Percentiles rank a stretch among this genome's conserved stretches.
Conservation (phyloP, 176 grass and related monocot genomes). For the Dendrocalamus sinicus region DNA sequence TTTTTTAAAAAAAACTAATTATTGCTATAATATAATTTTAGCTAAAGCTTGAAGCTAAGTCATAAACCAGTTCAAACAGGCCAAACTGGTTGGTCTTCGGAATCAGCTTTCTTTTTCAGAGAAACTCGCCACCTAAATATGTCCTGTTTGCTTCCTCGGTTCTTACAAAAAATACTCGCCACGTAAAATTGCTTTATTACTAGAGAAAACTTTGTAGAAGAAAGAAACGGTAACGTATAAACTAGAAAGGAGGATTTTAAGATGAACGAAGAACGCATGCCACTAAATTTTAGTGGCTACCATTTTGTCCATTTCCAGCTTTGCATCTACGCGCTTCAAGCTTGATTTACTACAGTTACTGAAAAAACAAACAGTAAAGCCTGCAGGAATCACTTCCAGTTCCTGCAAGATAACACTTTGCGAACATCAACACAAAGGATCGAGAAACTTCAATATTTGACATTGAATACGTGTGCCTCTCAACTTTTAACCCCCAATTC, state of each 20-base stretch:
- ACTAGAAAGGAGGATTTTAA: background rate
- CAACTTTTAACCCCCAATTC: too few species aligned
- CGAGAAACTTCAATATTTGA: too few species aligned
- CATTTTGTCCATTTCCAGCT: background rate
- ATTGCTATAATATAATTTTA: too few species aligned
- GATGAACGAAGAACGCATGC: background rate
- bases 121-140: background rate
- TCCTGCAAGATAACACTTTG: background rate
- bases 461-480: too few species aligned
- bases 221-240: background rate
- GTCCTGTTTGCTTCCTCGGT: background rate
- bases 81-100: background rate
- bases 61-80: too few species aligned
- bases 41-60: too few species aligned
- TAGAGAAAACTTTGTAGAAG: background rate
- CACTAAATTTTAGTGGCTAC: background rate
- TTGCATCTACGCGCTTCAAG: background rate
- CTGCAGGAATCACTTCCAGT: background rate
- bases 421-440: background rate
- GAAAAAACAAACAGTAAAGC: background rate
- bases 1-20: too few species aligned
- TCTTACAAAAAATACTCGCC: background rate
- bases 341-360: background rate
- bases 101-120: background rate
- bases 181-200: background rate